Conservation (phyloP, 805 yeast genomes). For the Cyberlindnera mrakii region DNA sequence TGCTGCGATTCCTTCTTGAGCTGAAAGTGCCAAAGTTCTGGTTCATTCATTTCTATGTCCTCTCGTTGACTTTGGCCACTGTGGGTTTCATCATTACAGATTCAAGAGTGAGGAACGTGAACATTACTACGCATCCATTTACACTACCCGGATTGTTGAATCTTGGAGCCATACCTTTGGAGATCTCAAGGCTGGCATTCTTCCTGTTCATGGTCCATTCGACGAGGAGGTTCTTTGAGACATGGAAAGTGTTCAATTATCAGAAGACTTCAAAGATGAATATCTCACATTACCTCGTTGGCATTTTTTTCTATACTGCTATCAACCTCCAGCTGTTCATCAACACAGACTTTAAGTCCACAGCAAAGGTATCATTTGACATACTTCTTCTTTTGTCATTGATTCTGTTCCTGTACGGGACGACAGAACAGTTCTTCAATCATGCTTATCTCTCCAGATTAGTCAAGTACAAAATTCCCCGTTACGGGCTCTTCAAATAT, state of each 20-base stretch:
- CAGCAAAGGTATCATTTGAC: conserved; percentile 3
- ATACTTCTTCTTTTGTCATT: conserved; percentile 7
- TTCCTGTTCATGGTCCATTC: conserved; percentile 42
- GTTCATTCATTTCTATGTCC: conserved; percentile 58
- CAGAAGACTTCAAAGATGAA: conserved; percentile 49
- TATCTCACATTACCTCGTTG: conserved; percentile 60
- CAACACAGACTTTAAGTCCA: conserved; percentile 19
- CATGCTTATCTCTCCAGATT: conserved; percentile 21
- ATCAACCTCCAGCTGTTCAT: conserved; percentile 35
- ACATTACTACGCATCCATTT: conserved; percentile 3
- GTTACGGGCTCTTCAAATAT: conserved; percentile 39
- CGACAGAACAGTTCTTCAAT: conserved; percentile 38
- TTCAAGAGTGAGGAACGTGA: neutral
- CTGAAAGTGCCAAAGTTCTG: conserved; percentile 55
- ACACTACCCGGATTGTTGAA: neutral
- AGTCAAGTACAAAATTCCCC: conserved; percentile 43
- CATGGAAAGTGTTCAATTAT: conserved; percentile 42
- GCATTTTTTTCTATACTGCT: conserved; percentile 50
- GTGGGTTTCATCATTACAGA: conserved; percentile 16
- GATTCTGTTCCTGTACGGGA: conserved; percentile 23
- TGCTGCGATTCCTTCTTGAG: conserved; percentile 16
- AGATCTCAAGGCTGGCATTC: conserved; percentile 15
- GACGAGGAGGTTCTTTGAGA: conserved; percentile 49
- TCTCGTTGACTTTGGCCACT: conserved; percentile 32
- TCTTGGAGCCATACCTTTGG: conserved; percentile 19